Base-by-base conservation (phyloP, 257 asterid species). In the Cordia subcordata region DNA sequence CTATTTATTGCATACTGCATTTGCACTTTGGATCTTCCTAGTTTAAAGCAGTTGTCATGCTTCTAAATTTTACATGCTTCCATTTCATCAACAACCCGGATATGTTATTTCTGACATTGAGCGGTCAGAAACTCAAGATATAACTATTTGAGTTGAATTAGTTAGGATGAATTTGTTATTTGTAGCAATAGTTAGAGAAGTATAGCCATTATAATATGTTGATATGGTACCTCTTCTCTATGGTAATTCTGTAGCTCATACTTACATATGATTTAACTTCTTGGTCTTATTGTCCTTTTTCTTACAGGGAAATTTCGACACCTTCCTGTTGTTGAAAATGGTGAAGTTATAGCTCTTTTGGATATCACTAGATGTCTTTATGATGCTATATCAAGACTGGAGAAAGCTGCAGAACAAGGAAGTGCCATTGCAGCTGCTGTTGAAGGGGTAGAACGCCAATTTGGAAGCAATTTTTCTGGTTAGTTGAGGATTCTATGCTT, bases 291-390 rank as follows among this genome's bases (percentile, higher is more conserved):
- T 51, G 51, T 66, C 20, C 14, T 65, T 63, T n/a, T 65, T 22
- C 27, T 17, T 59, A 60, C 73, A 92, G 96, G 96, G 58, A 92
- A 92, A 79, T 92, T 92, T 50, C 80, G 99, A 33, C 99, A 92
- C 76, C 96, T 88, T 68, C 96, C 96, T 65, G 96, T 92, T 76
- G 99, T 92, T 74, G 99, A 92, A 84, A 86, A 88, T 77, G 94
- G 96, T 66, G 99, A 92, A 81, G 96, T 92, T 71, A 84, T 92
- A 58, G 99, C 96, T 5, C 55, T 92, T 72, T 62, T 92, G 76
- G 99, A 92, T 76, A 86, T 92, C 51, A 88, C 99, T 61, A 88
- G 86, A 75, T 88, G 99, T 73, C 95, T 88, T 57, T 92, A 84
- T 82, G 96, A 92, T 78, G 96, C 99, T 50, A 92, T 92, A 73